A percentile compares a stretch with the other conserved stretches of the same genome.
Conservation (phyloP, 169 alveolate species). For the Cryptosporidium tyzzeri region DNA sequence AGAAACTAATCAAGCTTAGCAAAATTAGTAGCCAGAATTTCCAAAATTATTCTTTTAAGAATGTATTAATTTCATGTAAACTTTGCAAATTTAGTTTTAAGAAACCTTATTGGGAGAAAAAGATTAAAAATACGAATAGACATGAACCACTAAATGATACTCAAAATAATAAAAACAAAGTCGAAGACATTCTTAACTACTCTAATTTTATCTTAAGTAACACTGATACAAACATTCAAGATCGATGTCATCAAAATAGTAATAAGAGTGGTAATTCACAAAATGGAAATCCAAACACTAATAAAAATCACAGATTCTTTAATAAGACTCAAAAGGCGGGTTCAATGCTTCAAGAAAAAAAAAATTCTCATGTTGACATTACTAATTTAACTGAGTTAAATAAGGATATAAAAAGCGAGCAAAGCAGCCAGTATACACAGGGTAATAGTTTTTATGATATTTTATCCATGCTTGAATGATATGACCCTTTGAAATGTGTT, state of each 20-base stretch:
- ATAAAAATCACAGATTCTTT: neutral
- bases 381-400: neutral
- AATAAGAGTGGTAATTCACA: neutral
- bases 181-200: neutral
- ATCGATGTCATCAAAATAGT: no score
- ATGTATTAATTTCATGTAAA: slow-evolving; percentile 20
- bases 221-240: neutral
- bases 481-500: neutral
- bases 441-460: slow-evolving; percentile 64
- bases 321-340: neutral
- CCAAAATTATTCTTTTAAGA: slow-evolving; percentile 3
- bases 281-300: neutral
- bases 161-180: neutral
- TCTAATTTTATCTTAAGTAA: neutral
- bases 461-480: slow-evolving; percentile 39
- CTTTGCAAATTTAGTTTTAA: slow-evolving; percentile 3
- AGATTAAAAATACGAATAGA: neutral
- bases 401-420: neutral
- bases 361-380: neutral
- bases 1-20: neutral
- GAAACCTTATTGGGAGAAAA: slow-evolving; percentile 7
- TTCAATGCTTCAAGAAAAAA: neutral
- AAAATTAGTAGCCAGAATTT: neutral
- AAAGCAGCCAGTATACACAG: neutral
- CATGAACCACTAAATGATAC: neutral